Evolutionary conservation across 2,329 filamentous ascomycete species (phyloP).

Genomic region (Chaetomiaceae sp.): DNA sequence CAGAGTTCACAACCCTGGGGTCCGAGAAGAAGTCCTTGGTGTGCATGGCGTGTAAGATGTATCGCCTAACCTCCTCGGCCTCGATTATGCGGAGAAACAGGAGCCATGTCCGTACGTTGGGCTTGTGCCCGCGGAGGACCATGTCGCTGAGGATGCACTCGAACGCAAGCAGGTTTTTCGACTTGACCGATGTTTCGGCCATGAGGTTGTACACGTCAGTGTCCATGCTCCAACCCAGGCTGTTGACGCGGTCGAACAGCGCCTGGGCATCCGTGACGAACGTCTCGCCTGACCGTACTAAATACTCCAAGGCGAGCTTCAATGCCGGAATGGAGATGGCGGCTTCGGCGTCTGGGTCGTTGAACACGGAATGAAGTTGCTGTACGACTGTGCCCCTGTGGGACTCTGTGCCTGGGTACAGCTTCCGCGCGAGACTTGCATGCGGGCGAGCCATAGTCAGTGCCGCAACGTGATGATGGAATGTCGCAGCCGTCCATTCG

Average conservation of each 20-base stretch:
- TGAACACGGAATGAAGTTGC: conserved; percentile 39
- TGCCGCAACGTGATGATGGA: conserved; percentile 40
- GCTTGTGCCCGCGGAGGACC: conserved; percentile 35
- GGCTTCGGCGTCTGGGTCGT: conserved; percentile 32
- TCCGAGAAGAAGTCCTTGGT: conserved; percentile 41
- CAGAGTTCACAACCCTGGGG: conserved; percentile 32
- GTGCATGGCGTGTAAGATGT: conserved; percentile 46
- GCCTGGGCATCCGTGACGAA: conserved; percentile 28
- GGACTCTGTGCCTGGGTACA: conserved; percentile 35
- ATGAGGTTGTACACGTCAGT: conserved; percentile 47
- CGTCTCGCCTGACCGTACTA: conserved; percentile 30
- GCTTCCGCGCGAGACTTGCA: conserved; percentile 30
- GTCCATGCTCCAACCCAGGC: conserved; percentile 40
- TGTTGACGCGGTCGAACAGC: conserved; percentile 38
- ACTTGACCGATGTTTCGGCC: conserved; percentile 38
- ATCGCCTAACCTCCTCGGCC: conserved; percentile 50
- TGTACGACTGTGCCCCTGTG: conserved; percentile 38
- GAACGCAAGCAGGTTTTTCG: conserved; percentile 42
- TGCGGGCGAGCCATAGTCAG: conserved; percentile 39
- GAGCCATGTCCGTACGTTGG: conserved; percentile 46
- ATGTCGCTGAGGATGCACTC: conserved; percentile 39
- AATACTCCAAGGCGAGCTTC: conserved; percentile 43
- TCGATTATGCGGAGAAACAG: conserved; percentile 51
- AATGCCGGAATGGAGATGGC: conserved; percentile 39
- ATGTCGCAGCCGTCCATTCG: conserved; percentile 39